These are phyloP conservation scores for Boletus vinaceobasis DNA, from an alignment of 768 basidiomycete genomes.

Conservation along the genomic window DNA sequence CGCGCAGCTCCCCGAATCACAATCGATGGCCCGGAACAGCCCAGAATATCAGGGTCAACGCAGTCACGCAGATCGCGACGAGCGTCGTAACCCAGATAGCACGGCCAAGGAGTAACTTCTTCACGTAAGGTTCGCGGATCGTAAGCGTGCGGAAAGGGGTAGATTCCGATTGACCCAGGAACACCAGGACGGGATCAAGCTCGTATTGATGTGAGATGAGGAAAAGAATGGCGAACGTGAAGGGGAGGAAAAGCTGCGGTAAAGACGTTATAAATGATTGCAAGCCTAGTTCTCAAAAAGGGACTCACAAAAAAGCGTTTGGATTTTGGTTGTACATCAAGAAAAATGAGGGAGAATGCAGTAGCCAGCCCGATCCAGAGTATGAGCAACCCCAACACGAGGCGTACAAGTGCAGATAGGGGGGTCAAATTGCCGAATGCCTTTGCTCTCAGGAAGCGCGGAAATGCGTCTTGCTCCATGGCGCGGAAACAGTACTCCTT, in stretches of 20 bases:
- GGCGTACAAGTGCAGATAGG: slow-evolving; percentile 79
- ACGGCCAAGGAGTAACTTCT: slow-evolving; percentile 82
- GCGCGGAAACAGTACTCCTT: slow-evolving; percentile 97
- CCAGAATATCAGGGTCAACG: slow-evolving; percentile 90
- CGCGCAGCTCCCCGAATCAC: slow-evolving; percentile 30
- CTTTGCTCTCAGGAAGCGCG: slow-evolving; percentile 91
- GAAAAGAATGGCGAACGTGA: slow-evolving; percentile 83
- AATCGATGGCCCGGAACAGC: slow-evolving; percentile 93
- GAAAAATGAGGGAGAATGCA: slow-evolving; percentile 88
- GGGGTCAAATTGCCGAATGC: slow-evolving; percentile 98
- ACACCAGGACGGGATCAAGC: slow-evolving; percentile 92
- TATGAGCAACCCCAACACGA: slow-evolving; percentile 78
- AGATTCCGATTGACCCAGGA: slow-evolving; percentile 91
- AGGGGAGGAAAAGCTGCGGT: slow-evolving; percentile 87
- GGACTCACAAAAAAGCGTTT: slow-evolving; percentile 90
- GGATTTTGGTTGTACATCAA: slow-evolving; percentile 89
- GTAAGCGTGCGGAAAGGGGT: slow-evolving; percentile 93
- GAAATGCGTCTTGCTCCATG: slow-evolving; percentile 94
- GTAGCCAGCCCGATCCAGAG: slow-evolving; percentile 95
- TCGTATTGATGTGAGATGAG: slow-evolving; percentile 96
- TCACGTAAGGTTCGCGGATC: slow-evolving; percentile 92
- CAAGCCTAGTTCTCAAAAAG: not conserved
- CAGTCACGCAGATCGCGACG: slow-evolving; percentile 71
- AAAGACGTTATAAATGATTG: slow-evolving; percentile 2
- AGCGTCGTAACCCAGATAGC: slow-evolving; percentile 88